Percentiles rank a stretch among this genome's conserved stretches.
These are phyloP conservation scores for Gossypium davidsonii DNA, from an alignment of 441 rosid species.

Conservation along the genomic window DNA sequence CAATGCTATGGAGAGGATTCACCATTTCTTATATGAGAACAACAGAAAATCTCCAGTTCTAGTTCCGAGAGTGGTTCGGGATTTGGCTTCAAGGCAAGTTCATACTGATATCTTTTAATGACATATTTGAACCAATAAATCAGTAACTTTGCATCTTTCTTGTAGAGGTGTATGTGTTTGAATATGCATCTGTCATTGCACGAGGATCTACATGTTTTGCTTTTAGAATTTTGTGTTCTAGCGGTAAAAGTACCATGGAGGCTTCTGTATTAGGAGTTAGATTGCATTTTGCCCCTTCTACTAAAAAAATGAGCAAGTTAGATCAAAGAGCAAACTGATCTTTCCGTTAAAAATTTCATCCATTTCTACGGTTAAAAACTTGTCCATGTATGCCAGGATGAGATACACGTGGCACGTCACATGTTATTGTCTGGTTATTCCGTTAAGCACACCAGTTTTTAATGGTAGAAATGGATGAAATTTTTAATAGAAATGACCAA, in stretches of 20 bases:
- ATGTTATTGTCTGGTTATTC: too few species aligned
- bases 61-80: slow-evolving; percentile 57
- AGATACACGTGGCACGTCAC: too few species aligned
- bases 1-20: slow-evolving; percentile 77
- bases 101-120: not conserved
- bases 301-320: too few species aligned
- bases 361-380: too few species aligned
- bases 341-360: too few species aligned
- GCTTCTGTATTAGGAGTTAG: too few species aligned
- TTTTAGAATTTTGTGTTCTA: not conserved
- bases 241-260: too few species aligned
- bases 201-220: not conserved
- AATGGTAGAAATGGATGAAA: too few species aligned
- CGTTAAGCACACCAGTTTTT: too few species aligned
- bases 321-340: too few species aligned
- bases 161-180: not conserved
- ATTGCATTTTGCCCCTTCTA: not conserved
- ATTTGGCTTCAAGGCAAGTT: slow-evolving; percentile 70
- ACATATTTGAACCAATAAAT: not conserved
- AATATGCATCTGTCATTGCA: not conserved
- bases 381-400: too few species aligned
- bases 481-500: too few species aligned
- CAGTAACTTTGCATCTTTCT: not conserved
- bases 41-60: slow-evolving; percentile 78
- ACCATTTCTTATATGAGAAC: slow-evolving; percentile 52